phyloP scores from a whole-genome alignment of 106 monocot genomes.

The Dendrobium chrysotoxum region DNA sequence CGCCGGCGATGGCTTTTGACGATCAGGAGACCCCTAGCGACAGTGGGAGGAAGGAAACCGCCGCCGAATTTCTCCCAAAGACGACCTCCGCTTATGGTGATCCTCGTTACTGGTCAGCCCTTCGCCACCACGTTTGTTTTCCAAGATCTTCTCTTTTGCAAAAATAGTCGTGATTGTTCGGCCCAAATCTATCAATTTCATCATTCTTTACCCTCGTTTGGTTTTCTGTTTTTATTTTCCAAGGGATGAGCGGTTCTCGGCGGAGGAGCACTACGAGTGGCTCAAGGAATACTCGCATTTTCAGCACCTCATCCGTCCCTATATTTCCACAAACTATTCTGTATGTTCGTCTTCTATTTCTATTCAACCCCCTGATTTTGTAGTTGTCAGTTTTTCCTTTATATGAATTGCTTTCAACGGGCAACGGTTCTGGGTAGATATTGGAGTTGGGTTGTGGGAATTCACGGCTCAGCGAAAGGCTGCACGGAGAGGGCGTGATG shows the following conservation, averaged over 20 bases:
- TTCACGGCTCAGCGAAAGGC: conserved; percentile 66
- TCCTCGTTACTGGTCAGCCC: conserved; percentile 2
- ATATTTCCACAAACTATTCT: conserved; percentile 36
- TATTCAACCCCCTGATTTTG: conserved; percentile 6
- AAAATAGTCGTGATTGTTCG: not conserved
- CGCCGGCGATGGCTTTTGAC: not conserved
- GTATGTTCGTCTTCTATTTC: conserved; percentile 12
- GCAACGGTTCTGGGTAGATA: conserved; percentile 28
- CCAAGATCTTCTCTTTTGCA: not conserved
- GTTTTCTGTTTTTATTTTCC: not conserved
- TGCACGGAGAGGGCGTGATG: conserved; percentile 43
- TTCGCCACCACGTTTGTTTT: not conserved
- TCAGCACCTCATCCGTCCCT: conserved; percentile 66
- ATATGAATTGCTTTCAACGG: not conserved
- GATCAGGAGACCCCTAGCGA: not conserved
- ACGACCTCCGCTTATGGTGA: not conserved
- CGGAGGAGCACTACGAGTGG: conserved; percentile 99
- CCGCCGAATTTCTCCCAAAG: not conserved
- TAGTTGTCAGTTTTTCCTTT: not conserved
- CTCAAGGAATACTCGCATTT: conserved; percentile 93
- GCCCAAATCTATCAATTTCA: not conserved
- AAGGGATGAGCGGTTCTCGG: conserved; percentile 73
- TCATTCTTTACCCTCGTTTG: not conserved
- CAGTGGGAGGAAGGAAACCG: not conserved
- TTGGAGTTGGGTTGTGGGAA: conserved; percentile 92